Evolutionary conservation across 2,329 filamentous ascomycete genomes (phyloP), one percentile per base, ranked within the genome.

Genomic region (Cercospora canescens): DNA sequence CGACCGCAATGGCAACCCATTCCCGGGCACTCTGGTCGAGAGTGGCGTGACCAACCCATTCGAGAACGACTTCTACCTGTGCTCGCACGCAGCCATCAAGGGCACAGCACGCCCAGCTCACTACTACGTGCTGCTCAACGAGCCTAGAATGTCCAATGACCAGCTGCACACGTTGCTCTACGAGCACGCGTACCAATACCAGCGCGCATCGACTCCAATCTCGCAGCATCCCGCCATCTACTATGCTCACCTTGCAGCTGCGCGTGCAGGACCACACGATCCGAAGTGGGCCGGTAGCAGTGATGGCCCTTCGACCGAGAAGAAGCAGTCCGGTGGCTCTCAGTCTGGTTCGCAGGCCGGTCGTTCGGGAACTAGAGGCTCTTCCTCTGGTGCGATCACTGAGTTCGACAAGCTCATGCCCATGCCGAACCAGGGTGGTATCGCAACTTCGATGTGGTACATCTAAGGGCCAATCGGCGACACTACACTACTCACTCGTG

Each of bases 131-230:
- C 88, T 99, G 24, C 76, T 91, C 55, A 95, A 99, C 75, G 93
- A 98, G 77, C 87, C 89, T 60, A 82, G 85, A 1, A 85, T 92
- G 73, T 78, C 84, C 0, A 84, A 89, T 0, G 88, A 91, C 48
- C 85, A 89, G 2, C 83, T 99, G 0, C 91, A 97, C 74, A 89
- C 89, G 63, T 91, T 98, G 86, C 90, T 98, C 24, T 98, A 98
- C 73, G 91, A 97, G 71, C 93, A 97, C 69, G 96, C 91, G 52
- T 99, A 97, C 79, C 93, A 96, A 63, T 99, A 97, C 75, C 89
- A 91, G 63, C 88, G 95, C 16, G 95, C 94, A 0, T 98, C 94
- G 0, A 98, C 94, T 0, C 93, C 95, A 0, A 94, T 99, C 0
- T 97, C 94, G 0, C 80, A 95, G 0, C 91, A 86, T 70, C 95